A percentile compares a stretch with the other conserved stretches of the same genome.
phyloP scores from a whole-genome alignment of 2,329 filamentous ascomycete species.

The Purpureocillium lavendulum region DNA sequence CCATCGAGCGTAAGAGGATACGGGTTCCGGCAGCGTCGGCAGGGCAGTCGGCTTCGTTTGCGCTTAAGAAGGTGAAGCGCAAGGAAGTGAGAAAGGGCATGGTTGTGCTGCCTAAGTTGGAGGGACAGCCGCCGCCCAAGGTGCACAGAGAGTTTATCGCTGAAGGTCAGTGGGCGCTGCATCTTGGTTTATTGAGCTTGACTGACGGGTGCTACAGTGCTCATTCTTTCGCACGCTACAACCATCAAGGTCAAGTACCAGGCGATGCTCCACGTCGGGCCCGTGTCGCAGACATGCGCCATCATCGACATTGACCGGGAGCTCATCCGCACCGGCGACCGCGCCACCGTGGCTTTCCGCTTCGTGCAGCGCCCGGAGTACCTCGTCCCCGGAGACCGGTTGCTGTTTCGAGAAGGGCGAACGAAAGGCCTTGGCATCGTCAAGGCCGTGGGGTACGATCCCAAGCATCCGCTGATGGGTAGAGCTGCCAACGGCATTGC shows the following conservation, averaged over 20 bases:
- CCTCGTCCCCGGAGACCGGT: slow-evolving; percentile 74
- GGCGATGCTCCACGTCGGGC: slow-evolving; percentile 94
- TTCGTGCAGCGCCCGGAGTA: slow-evolving; percentile 96
- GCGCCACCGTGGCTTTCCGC: slow-evolving; percentile 88
- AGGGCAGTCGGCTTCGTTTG: slow-evolving; percentile 88
- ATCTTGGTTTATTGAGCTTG: too few relatives aligned
- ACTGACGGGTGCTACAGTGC: slow-evolving; percentile 45
- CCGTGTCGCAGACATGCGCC: slow-evolving; percentile 88
- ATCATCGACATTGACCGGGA: slow-evolving; percentile 98
- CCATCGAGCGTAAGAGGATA: slow-evolving; percentile 91
- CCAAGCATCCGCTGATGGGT: slow-evolving; percentile 34
- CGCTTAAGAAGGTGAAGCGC: slow-evolving; percentile 74
- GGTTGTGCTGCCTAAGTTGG: slow-evolving; percentile 83
- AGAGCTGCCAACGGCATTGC: slow-evolving; percentile 2
- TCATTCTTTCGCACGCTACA: slow-evolving; percentile 91
- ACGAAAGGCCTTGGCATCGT: slow-evolving; percentile 96
- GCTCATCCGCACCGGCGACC: slow-evolving; percentile 87
- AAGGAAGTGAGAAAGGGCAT: slow-evolving; percentile 97
- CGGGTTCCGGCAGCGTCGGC: slow-evolving; percentile 80
- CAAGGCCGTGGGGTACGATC: slow-evolving; percentile 83
- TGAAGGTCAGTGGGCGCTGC: slow-evolving; percentile 57
- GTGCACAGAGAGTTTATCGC: slow-evolving; percentile 71
- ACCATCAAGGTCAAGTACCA: slow-evolving; percentile 97
- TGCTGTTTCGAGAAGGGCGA: slow-evolving; percentile 87
- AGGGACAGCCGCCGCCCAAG: slow-evolving; percentile 60